Base-by-base conservation (phyloP, 1,284 basidiomycete species). In the Sutorius eximius region DNA sequence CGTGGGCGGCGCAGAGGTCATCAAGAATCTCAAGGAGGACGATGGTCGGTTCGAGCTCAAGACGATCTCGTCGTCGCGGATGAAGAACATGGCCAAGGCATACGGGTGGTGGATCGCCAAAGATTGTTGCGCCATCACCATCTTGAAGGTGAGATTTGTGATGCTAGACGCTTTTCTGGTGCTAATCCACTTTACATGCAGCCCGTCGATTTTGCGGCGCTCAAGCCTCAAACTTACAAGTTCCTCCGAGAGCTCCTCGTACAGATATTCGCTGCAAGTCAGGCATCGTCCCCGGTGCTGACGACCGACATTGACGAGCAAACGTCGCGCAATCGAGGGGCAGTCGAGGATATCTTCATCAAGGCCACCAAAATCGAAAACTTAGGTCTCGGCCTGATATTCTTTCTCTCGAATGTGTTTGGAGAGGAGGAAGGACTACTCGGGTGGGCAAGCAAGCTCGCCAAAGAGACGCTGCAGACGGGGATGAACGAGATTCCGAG, bases 81-180 rank as follows among this genome's bases (percentile, higher is more conserved):
- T 85, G 53, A 71, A 69, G 43, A 92, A 89, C 63, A 65, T 91
- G 13, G 91, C 92, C 24, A 81, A 79, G 55, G 86, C 89, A 4
- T 92, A 92, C 63, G 91, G 82, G 1, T 95, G 91, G 88, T 89
- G 89, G 82, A 77, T 94, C 33, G 89, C 87, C 0, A 88, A 89
- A 66, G 87, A 86, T 47, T 81, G 81, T 16, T 74, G 90, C 24
- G 77, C 86, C 24, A 73, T 98, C 42, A 79, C 83, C 1, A 82
- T 96, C 8, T 77, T 98, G 59, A 98, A 96, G 82, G 93, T 92
- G 55, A 57, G 71, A 48, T 29, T 15, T 3, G 20, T 48, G 52
- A 33, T 36, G 20, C 18, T 2, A 13, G 22, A 20, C 13, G 1
- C 5, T 32, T 22, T 46, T 33, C 20, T 20, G 18, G 20, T 40